These are phyloP conservation scores for Trichoderma atroviride DNA, from an alignment of 2,329 filamentous ascomycete species.

Conservation along the genomic window DNA sequence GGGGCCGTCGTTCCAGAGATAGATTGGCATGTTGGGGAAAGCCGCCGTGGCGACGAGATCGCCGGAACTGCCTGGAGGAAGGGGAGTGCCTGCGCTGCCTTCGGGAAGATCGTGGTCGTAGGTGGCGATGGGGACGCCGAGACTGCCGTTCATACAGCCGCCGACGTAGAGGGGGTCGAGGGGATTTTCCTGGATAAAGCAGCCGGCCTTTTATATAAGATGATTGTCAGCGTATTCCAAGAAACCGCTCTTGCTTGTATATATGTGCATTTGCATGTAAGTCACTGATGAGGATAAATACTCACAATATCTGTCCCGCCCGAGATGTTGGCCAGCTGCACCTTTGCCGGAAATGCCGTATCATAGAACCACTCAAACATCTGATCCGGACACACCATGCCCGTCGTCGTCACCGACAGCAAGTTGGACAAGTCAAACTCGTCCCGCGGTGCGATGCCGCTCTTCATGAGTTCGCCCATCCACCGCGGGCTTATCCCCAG, in stretches of 20 bases:
- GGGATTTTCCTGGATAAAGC: slow-evolving; percentile 67
- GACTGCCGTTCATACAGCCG: slow-evolving; percentile 53
- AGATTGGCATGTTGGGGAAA: slow-evolving; percentile 76
- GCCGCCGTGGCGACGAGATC: slow-evolving; percentile 71
- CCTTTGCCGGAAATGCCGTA: slow-evolving; percentile 65
- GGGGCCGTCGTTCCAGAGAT: slow-evolving; percentile 61
- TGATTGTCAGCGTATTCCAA: slow-evolving; percentile 1
- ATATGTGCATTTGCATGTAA: too few relatives aligned
- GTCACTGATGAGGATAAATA: slow-evolving; percentile 13
- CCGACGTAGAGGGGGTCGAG: slow-evolving; percentile 66
- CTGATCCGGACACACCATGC: slow-evolving; percentile 78
- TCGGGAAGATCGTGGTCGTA: slow-evolving; percentile 65
- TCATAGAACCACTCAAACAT: slow-evolving; percentile 81
- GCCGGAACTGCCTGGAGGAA: slow-evolving; percentile 65
- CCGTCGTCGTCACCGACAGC: slow-evolving; percentile 68
- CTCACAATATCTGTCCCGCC: slow-evolving; percentile 76
- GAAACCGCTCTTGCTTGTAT: not conserved
- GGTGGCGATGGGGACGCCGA: slow-evolving; percentile 56
- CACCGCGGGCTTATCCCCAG: slow-evolving; percentile 77
- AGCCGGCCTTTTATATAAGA: slow-evolving; percentile 49
- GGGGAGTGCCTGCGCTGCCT: slow-evolving; percentile 45
- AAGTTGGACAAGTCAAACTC: slow-evolving; percentile 65
- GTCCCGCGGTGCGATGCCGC: slow-evolving; percentile 62
- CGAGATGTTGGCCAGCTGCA: slow-evolving; percentile 73
- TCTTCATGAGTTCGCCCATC: slow-evolving; percentile 71